phyloP scores from a whole-genome alignment of 768 basidiomycete genomes.

The Tubosaeta sp. region DNA sequence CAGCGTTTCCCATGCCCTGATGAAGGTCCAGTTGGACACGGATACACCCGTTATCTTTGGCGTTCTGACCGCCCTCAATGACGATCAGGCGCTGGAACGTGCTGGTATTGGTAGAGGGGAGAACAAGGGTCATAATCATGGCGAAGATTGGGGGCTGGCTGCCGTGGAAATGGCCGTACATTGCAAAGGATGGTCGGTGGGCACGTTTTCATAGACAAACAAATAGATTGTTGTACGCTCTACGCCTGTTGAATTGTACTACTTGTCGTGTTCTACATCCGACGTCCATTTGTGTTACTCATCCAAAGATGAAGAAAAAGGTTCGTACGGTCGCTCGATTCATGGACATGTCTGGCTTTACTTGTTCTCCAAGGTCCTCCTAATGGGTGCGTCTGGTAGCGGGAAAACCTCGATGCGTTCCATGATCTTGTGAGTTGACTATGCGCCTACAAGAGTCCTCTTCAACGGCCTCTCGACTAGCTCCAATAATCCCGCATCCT shows the following conservation, averaged over 20 bases:
- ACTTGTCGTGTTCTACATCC: not conserved
- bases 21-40: constrained; percentile 91
- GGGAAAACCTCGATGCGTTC: constrained; percentile 98
- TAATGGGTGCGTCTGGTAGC: constrained; percentile 97
- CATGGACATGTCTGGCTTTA: not conserved
- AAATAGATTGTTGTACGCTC: constrained; percentile 7
- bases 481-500: constrained; percentile 89
- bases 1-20: constrained; percentile 87
- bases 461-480: constrained; percentile 36
- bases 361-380: constrained; percentile 61
- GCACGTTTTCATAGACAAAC: constrained; percentile 44
- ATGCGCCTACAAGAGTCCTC: constrained; percentile 1
- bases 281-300: not conserved
- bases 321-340: constrained; percentile 7
- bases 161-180: constrained; percentile 90
- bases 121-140: constrained; percentile 90
- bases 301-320: constrained; percentile 30
- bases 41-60: constrained; percentile 96
- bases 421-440: constrained; percentile 83
- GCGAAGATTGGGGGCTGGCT: constrained; percentile 95
- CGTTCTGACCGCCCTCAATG: constrained; percentile 86
- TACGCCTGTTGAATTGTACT: not conserved
- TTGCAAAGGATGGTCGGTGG: constrained; percentile 62
- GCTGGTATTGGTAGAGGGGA: constrained; percentile 78
- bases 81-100: constrained; percentile 91